phyloP scores from a whole-genome alignment of 441 rosid genomes.

The Aquilaria agallochum region DNA sequence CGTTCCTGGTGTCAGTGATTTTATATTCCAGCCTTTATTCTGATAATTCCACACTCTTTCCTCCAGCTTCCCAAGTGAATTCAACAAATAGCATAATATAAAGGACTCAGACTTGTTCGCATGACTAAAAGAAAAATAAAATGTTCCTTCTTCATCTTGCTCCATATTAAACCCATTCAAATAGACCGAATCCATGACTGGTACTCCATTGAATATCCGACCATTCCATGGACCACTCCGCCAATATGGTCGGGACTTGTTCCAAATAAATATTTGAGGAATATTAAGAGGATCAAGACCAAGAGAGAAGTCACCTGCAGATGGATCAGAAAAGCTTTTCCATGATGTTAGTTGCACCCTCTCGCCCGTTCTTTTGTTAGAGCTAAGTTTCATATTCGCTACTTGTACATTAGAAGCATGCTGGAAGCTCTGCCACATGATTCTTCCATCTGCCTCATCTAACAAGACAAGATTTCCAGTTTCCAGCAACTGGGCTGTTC shows the following conservation, averaged over 20 bases:
- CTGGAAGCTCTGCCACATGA: conserved; percentile 46
- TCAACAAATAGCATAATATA: conserved; percentile 18
- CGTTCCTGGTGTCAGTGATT: background rate
- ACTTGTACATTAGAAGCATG: conserved; percentile 28
- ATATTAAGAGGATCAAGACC: conserved; percentile 22
- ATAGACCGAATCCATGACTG: conserved; percentile 22
- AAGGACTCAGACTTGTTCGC: conserved; percentile 9
- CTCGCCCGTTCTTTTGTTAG: conserved; percentile 16
- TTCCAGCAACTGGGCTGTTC: conserved; percentile 29
- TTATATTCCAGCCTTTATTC: background rate
- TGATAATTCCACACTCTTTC: background rate
- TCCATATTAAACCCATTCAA: conserved; percentile 23
- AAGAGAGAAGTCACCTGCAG: conserved; percentile 34
- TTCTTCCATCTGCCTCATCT: conserved; percentile 9
- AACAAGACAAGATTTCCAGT: conserved; percentile 39
- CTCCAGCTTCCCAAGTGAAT: conserved; percentile 18
- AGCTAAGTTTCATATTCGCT: conserved; percentile 24
- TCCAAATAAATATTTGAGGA: conserved; percentile 44
- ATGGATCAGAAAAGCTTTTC: conserved; percentile 44
- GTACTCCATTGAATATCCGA: conserved; percentile 31
- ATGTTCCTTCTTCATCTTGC: conserved; percentile 19
- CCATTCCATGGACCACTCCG: conserved; percentile 54
- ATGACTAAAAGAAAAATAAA: conserved; percentile 2
- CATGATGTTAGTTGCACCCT: conserved; percentile 34
- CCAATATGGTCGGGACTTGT: conserved; percentile 27